Percentiles rank a stretch among this genome's conserved stretches.
Evolutionary conservation across 2,329 filamentous ascomycete species (phyloP).

Genomic region (Incumbomyces delicatus): DNA sequence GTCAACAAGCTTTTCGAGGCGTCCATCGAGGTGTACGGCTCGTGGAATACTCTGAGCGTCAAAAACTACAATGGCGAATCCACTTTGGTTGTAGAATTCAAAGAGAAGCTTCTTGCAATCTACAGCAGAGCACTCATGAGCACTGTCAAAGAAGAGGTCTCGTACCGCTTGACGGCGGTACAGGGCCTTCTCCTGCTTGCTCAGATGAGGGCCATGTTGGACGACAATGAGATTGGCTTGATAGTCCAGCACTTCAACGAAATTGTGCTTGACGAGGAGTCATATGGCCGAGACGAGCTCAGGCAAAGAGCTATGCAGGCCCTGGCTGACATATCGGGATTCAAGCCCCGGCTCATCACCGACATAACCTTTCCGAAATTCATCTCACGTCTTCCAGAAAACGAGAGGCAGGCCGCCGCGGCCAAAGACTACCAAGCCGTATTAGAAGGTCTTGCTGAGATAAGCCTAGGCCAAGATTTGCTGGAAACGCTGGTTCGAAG

Average conservation of each 20-base stretch:
- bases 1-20: conserved; percentile 49
- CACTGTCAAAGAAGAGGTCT: conserved; percentile 41
- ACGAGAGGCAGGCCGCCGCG: conserved; percentile 36
- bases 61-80: conserved; percentile 24
- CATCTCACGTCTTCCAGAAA: conserved; percentile 53
- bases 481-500: conserved; percentile 55
- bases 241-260: conserved; percentile 50
- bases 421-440: conserved; percentile 41
- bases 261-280: conserved; percentile 50
- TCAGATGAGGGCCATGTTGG: conserved; percentile 36
- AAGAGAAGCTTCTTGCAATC: conserved; percentile 43
- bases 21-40: conserved; percentile 47
- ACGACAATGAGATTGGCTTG: conserved; percentile 43
- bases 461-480: conserved; percentile 52
- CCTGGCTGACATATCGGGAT: conserved; percentile 51
- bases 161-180: conserved; percentile 40
- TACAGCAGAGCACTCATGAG: conserved; percentile 47
- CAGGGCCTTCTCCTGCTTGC: conserved; percentile 39
- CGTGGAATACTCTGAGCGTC: conserved; percentile 40
- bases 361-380: conserved; percentile 58
- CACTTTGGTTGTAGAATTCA: conserved; percentile 39
- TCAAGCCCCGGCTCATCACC: conserved; percentile 53
- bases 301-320: conserved; percentile 49
- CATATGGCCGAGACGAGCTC: conserved; percentile 46
- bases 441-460: conserved; percentile 54